Evolutionary conservation across 2,329 filamentous ascomycete genomes (phyloP).

Genomic region (Alternaria burnsii): DNA sequence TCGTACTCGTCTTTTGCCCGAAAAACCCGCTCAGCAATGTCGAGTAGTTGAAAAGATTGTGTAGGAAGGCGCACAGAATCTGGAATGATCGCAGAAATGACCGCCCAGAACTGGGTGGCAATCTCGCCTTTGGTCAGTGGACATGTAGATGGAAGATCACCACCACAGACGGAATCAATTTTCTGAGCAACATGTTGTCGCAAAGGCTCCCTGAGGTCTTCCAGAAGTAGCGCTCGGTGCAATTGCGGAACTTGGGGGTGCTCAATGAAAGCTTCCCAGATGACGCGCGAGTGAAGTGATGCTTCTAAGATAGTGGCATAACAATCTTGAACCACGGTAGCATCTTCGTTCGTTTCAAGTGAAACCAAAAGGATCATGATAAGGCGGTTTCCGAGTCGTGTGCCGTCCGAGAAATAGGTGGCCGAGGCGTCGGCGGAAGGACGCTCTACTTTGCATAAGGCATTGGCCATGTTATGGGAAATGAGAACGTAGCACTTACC

Average conservation of each 20-base stretch:
- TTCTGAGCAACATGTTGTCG: constrained; percentile 39
- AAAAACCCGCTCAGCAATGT: constrained; percentile 48
- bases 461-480: constrained; percentile 12
- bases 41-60: constrained; percentile 46
- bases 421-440: constrained; percentile 42
- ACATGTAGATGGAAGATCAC: constrained; percentile 45
- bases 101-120: constrained; percentile 45
- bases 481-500: constrained; percentile 28
- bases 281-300: constrained; percentile 43
- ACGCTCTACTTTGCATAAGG: constrained; percentile 46
- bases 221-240: constrained; percentile 45
- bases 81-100: constrained; percentile 44
- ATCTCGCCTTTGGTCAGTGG: constrained; percentile 41
- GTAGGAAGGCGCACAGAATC: constrained; percentile 30
- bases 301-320: constrained; percentile 49
- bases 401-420: constrained; percentile 45
- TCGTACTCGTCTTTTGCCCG: constrained; percentile 45
- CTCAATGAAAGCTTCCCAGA: constrained; percentile 47
- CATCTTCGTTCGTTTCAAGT: constrained; percentile 25
- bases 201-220: constrained; percentile 29
- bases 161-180: constrained; percentile 48
- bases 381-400: constrained; percentile 41
- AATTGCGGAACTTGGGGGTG: constrained; percentile 33
- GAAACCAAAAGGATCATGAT: constrained; percentile 36
- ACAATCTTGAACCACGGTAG: constrained; percentile 29